Conservation (phyloP, 345 rosid genomes). For the Geranium rotundifolium region DNA sequence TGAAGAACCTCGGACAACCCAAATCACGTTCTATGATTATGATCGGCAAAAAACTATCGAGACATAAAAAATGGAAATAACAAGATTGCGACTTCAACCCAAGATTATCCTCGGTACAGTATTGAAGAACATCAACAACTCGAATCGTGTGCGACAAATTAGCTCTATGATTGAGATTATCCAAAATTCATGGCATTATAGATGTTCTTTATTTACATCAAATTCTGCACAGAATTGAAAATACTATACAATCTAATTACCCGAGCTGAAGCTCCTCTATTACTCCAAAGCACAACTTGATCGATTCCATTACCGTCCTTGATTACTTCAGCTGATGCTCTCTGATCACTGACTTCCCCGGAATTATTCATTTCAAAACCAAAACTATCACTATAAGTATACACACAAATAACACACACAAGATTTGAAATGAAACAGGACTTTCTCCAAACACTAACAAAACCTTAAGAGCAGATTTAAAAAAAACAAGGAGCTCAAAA, state of each 20-base stretch:
- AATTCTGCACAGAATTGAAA: too few species aligned
- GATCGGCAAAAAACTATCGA: too few species aligned
- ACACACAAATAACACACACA: not conserved
- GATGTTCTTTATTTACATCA: too few species aligned
- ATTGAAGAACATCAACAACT: too few species aligned
- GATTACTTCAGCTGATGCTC: constrained; percentile 28
- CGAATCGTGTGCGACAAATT: too few species aligned
- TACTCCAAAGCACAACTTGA: constrained; percentile 56
- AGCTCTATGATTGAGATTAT: too few species aligned
- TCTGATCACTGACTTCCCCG: not conserved
- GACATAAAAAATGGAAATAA: too few species aligned
- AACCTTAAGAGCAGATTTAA: constrained; percentile 5
- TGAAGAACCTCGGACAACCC: too few species aligned
- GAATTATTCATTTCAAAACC: constrained; percentile 31
- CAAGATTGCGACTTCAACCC: too few species aligned
- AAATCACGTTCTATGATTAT: too few species aligned
- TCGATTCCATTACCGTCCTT: constrained; percentile 65
- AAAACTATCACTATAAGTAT: not conserved
- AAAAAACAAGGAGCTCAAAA: constrained; percentile 4
- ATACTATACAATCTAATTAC: constrained; percentile 19
- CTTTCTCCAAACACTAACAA: not conserved
- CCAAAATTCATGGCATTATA: too few species aligned
- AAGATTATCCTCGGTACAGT: too few species aligned
- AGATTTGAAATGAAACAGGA: not conserved
- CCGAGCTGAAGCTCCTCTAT: constrained; percentile 65